Percentiles rank a stretch among this genome's conserved stretches.
These are phyloP conservation scores for Pseudogymnoascus sp. DNA, from an alignment of 2,329 filamentous ascomycete genomes.

Conservation along the genomic window DNA sequence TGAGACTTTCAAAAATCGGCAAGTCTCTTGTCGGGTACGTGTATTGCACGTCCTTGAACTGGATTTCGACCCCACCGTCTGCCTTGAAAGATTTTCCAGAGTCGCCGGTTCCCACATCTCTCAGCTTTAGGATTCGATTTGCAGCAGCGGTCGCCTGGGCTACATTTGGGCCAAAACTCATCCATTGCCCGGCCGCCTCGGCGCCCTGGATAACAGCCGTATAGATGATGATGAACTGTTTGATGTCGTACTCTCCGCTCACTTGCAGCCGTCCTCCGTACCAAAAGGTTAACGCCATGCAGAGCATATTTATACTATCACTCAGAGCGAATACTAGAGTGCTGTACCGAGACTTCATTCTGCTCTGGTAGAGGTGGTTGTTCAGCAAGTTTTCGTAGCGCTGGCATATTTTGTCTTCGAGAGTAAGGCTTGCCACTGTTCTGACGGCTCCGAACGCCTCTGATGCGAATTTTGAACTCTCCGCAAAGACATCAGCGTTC, in stretches of 20 bases:
- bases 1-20: conserved; percentile 52
- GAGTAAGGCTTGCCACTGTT: conserved; percentile 51
- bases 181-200: conserved; percentile 44
- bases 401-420: conserved; percentile 48
- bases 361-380: conserved; percentile 40
- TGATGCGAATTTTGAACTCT: conserved; percentile 54
- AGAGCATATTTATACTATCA: conserved; percentile 47
- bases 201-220: conserved; percentile 43
- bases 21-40: conserved; percentile 50
- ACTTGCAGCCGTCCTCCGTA: conserved; percentile 36
- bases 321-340: conserved; percentile 45
- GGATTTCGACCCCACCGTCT: conserved; percentile 44
- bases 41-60: conserved; percentile 50
- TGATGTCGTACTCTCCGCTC: conserved; percentile 31
- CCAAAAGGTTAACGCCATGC: conserved; percentile 53
- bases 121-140: conserved; percentile 46
- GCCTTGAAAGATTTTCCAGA: conserved; percentile 15
- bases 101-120: conserved; percentile 12
- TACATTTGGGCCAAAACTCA: conserved; percentile 45
- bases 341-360: conserved; percentile 38
- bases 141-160: conserved; percentile 51
- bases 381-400: conserved; percentile 41
- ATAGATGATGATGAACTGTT: conserved; percentile 47
- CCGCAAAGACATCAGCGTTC: conserved; percentile 49
- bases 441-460: conserved; percentile 55